phyloP scores from a whole-genome alignment of 768 basidiomycete species.

The Leucosporidium scottii region DNA sequence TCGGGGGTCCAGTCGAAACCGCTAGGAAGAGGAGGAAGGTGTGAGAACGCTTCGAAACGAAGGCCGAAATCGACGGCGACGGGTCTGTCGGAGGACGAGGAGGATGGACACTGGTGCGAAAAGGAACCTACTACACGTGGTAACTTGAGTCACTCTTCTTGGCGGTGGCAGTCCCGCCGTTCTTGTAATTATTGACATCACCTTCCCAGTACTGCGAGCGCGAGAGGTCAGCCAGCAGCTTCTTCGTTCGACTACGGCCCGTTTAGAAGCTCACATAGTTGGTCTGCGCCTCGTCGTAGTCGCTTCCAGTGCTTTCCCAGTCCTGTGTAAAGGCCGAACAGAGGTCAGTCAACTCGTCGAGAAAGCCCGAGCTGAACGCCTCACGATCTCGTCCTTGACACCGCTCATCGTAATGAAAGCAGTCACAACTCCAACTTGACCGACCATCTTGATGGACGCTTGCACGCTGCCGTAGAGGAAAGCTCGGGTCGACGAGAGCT shows the following conservation, averaged over 20 bases:
- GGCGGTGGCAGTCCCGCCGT: constrained; percentile 7
- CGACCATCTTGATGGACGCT: constrained; percentile 35
- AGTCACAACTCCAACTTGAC: constrained; percentile 39
- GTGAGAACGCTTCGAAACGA: no score
- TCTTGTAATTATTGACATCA: constrained; percentile 15
- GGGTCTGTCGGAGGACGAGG: no score
- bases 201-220: constrained; percentile 13
- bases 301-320: constrained; percentile 15
- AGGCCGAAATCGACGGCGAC: no score
- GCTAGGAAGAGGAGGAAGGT: no score
- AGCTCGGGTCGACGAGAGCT: constrained; percentile 39
- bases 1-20: constrained; percentile 28
- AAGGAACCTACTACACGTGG: constrained; percentile 13
- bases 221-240: no score
- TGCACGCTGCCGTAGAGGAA: constrained; percentile 40
- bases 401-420: constrained; percentile 36
- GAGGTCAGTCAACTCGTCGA: no score
- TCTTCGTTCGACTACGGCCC: no score
- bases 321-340: background rate
- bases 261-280: constrained; percentile 15
- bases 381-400: constrained; percentile 36
- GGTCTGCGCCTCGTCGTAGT: constrained; percentile 16
- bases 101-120: no score
- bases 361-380: no score
- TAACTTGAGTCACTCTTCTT: constrained; percentile 20